Evolutionary conservation across 768 basidiomycete species (phyloP).

Genomic region (Leccinum disarticulatum): DNA sequence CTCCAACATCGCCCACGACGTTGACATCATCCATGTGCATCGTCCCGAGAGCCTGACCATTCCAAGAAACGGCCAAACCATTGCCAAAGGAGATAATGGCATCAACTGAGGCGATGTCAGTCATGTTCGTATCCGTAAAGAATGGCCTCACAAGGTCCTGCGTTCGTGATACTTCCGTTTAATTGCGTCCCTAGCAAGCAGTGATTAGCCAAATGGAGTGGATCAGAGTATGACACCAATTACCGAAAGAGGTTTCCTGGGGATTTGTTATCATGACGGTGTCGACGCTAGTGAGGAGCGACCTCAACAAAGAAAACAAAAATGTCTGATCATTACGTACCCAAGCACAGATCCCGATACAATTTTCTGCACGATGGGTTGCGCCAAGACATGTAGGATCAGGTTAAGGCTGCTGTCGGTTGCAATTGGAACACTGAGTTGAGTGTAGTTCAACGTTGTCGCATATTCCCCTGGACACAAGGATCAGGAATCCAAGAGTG

Average conservation of each 20-base stretch:
- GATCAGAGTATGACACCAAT: background rate
- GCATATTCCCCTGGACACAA: constrained; percentile 53
- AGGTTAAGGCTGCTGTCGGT: constrained; percentile 64
- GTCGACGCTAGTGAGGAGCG: constrained; percentile 43
- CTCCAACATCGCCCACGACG: constrained; percentile 65
- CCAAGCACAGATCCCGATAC: constrained; percentile 57
- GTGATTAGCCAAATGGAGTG: constrained; percentile 3
- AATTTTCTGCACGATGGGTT: constrained; percentile 73
- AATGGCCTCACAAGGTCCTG: constrained; percentile 63
- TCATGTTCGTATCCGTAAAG: background rate
- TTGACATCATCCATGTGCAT: constrained; percentile 60
- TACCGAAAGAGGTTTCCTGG: constrained; percentile 56
- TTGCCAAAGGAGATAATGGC: constrained; percentile 64
- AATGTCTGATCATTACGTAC: constrained; percentile 27
- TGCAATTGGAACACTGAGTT: constrained; percentile 50
- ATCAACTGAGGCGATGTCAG: constrained; percentile 45
- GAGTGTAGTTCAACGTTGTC: constrained; percentile 62
- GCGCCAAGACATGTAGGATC: constrained; percentile 67
- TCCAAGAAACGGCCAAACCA: constrained; percentile 63
- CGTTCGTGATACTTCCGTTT: constrained; percentile 62
- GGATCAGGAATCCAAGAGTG: constrained; percentile 3
- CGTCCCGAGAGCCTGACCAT: constrained; percentile 53
- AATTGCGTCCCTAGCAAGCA: constrained; percentile 44
- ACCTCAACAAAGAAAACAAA: background rate
- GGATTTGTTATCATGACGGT: constrained; percentile 63